Evolutionary conservation across 1,284 basidiomycete species (phyloP).

Genomic region (Ganoderma resinaceum): DNA sequence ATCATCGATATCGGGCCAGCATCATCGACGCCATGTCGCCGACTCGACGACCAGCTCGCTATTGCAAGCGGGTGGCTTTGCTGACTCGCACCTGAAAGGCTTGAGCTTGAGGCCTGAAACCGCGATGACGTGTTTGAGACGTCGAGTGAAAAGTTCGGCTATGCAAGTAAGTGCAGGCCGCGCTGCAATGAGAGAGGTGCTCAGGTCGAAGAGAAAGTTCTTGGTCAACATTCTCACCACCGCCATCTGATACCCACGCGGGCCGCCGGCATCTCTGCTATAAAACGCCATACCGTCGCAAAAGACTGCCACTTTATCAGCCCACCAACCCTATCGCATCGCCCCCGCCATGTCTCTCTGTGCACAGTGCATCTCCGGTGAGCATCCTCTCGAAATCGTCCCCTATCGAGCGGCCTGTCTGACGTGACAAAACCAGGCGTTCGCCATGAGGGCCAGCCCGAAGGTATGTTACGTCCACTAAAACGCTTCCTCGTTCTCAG

Average conservation of each 20-base stretch:
- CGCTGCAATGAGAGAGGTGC: neutral
- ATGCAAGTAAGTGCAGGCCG: neutral
- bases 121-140: neutral
- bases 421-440: constrained; percentile 32
- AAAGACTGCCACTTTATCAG: neutral
- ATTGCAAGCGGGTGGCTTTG: too few species aligned
- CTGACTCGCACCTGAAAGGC: neutral
- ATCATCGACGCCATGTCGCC: neutral
- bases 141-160: neutral
- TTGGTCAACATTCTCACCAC: neutral
- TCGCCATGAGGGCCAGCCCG: constrained; percentile 40
- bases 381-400: constrained; percentile 13
- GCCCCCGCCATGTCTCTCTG: constrained; percentile 35
- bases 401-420: neutral
- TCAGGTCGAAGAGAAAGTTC: neutral
- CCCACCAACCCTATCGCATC: neutral
- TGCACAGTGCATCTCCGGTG: constrained; percentile 32
- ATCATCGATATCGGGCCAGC: neutral
- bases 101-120: neutral
- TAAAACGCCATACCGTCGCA: neutral
- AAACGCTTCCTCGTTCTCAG: neutral
- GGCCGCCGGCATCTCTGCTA: neutral
- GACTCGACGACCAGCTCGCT: neutral
- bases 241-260: neutral
- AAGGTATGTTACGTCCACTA: constrained; percentile 30